phyloP scores from a whole-genome alignment of 1,284 basidiomycete species.

The Microbotryum lychnidis-dioicae region DNA sequence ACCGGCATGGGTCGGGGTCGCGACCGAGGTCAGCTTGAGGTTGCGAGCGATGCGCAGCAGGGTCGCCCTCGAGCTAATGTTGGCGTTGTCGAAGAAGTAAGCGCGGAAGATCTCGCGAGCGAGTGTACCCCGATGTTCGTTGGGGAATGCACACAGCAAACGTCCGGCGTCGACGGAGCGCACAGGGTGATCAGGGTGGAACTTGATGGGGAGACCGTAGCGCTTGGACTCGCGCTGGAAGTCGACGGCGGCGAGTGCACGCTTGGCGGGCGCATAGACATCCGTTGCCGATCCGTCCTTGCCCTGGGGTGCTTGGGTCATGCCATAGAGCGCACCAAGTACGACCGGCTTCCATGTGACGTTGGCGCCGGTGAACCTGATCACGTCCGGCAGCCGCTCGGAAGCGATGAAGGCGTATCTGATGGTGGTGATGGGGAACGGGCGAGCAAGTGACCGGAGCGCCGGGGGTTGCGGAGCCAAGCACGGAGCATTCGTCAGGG shows the following conservation, averaged over 20 bases:
- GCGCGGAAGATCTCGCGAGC: slow-evolving; percentile 8
- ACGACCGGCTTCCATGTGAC: slow-evolving; percentile 8
- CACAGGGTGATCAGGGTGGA: slow-evolving; percentile 7
- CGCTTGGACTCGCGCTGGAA: slow-evolving; percentile 7
- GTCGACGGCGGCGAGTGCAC: background rate
- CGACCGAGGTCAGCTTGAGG: slow-evolving; percentile 2
- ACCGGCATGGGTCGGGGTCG: slow-evolving; percentile 2
- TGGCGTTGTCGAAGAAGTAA: slow-evolving; percentile 4
- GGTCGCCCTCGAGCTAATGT: slow-evolving; percentile 3
- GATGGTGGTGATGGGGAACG: no score
- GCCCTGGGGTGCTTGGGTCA: slow-evolving; percentile 10
- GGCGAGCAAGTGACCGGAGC: no score
- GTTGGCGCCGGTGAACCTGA: slow-evolving; percentile 2
- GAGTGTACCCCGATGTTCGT: background rate
- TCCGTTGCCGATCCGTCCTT: slow-evolving; percentile 9
- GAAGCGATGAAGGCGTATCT: slow-evolving; percentile 2
- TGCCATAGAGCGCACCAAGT: slow-evolving; percentile 7
- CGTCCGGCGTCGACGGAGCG: slow-evolving; percentile 5
- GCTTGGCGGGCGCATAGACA: background rate
- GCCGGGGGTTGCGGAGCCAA: no score
- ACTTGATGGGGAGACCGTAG: slow-evolving; percentile 6
- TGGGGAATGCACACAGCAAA: slow-evolving; percentile 7
- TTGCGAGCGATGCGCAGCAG: slow-evolving; percentile 6
- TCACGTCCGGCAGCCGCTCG: slow-evolving; percentile 3
- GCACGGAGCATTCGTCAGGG: no score